Evolutionary conservation across 306 rosid genomes (phyloP).

Genomic region (Parietaria judaica): DNA sequence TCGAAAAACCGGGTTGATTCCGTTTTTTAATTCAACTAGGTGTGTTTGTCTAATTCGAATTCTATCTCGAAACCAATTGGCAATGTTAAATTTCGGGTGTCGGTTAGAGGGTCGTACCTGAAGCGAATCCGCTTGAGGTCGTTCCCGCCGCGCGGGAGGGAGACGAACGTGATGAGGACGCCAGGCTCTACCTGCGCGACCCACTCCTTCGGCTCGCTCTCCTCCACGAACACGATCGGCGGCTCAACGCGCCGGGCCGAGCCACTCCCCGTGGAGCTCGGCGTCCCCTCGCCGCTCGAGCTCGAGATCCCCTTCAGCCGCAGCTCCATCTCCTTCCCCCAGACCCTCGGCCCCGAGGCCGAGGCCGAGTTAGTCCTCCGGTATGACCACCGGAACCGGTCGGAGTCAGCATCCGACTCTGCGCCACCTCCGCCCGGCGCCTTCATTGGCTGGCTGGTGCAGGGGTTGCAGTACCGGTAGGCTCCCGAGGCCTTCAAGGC

Average conservation of each 20-base stretch:
- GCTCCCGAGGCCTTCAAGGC: constrained; percentile 92
- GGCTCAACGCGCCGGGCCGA: constrained; percentile 44
- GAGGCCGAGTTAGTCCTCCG: constrained; percentile 72
- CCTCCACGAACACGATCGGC: constrained; percentile 78
- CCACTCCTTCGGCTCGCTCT: constrained; percentile 94
- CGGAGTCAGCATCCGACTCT: constrained; percentile 70
- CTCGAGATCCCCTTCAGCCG: constrained; percentile 90
- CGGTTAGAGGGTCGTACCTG: constrained; percentile 47
- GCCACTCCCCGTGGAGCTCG: constrained; percentile 71
- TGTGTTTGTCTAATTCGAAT: too few relatives aligned
- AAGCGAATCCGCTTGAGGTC: constrained; percentile 92
- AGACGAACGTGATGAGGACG: constrained; percentile 89
- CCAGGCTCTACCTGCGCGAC: constrained; percentile 98
- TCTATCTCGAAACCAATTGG: too few relatives aligned
- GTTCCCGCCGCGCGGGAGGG: constrained; percentile 86
- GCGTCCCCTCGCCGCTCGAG: constrained; percentile 91
- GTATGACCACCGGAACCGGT: constrained; percentile 67
- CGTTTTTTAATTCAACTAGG: too few relatives aligned
- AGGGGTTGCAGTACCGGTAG: constrained; percentile 69
- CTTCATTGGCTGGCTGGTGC: constrained; percentile 45
- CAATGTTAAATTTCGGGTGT: neutral
- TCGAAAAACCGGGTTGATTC: too few relatives aligned
- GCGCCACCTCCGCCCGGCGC: constrained; percentile 21
- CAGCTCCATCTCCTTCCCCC: constrained; percentile 97
- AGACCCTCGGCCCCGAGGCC: constrained; percentile 44